A percentile compares a stretch with the other conserved stretches of the same genome.
These are phyloP conservation scores for Pneumocystis canis DNA, from an alignment of 1,139 yeast species.

Conservation along the genomic window DNA sequence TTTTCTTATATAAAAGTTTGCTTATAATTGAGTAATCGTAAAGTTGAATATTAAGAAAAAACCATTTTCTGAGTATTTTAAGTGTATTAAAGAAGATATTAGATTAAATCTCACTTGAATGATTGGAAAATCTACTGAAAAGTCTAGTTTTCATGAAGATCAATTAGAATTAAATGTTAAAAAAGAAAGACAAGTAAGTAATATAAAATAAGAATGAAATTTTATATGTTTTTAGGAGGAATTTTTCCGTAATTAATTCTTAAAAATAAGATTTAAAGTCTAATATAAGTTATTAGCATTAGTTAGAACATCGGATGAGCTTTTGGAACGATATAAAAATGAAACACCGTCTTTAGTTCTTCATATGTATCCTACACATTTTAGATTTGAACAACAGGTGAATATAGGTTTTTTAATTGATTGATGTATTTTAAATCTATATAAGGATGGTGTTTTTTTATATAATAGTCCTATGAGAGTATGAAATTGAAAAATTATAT, in stretches of 20 bases:
- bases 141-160: not conserved
- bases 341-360: conserved; percentile 9
- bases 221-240: not conserved
- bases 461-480: conserved; percentile 13
- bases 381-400: conserved; percentile 13
- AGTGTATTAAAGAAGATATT: not conserved
- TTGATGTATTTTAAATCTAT: not conserved
- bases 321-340: conserved; percentile 9
- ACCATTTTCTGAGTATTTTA: not conserved
- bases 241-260: not conserved
- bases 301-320: conserved; percentile 4
- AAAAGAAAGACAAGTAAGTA: not conserved
- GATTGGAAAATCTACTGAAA: not conserved
- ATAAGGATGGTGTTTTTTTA: conserved; percentile 12
- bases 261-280: not conserved
- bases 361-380: conserved; percentile 12
- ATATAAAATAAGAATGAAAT: not conserved
- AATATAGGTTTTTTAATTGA: not conserved
- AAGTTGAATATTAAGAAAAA: not conserved
- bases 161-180: not conserved
- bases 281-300: not conserved
- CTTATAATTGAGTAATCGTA: too few species aligned
- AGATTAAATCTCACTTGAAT: not conserved
- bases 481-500: not conserved
- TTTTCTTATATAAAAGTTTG: too few species aligned